A percentile compares a stretch with the other conserved stretches of the same genome.
Conservation (phyloP, 257 asterid species). For the Gynochthodes officinalis region DNA sequence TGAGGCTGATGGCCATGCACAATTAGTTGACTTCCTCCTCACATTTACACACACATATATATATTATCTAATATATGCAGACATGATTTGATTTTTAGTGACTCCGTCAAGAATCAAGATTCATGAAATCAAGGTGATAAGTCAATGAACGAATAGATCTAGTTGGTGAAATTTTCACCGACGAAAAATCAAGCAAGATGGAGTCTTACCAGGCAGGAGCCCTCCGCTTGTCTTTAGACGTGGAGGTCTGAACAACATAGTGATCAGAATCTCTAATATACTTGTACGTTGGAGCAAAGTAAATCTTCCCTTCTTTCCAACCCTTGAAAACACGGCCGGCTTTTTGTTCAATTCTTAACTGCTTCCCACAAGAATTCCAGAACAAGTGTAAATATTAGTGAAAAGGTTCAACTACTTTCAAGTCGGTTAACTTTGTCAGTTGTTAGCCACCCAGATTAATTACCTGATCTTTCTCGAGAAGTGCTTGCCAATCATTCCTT, state of each 20-base stretch:
- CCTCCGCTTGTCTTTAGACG: constrained; percentile 53
- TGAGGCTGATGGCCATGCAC: no score
- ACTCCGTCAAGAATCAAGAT: no score
- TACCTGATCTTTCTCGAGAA: constrained; percentile 79
- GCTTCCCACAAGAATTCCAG: not conserved
- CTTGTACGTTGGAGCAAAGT: constrained; percentile 87
- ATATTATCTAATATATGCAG: no score
- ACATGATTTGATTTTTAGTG: no score
- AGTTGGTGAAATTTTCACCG: not conserved
- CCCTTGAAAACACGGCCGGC: constrained; percentile 80
- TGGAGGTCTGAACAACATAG: constrained; percentile 48
- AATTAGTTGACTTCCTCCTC: no score
- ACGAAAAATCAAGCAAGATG: not conserved
- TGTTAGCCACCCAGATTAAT: not conserved
- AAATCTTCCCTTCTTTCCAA: constrained; percentile 78
- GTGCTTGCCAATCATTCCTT: constrained; percentile 65
- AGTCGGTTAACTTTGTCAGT: no score
- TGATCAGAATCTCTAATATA: constrained; percentile 55
- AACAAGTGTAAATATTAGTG: not conserved
- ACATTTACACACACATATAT: no score
- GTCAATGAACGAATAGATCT: not conserved
- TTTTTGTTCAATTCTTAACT: constrained; percentile 66
- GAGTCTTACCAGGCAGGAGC: constrained; percentile 85
- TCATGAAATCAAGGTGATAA: no score
- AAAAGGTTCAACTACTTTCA: no score